A percentile compares a stretch with the other conserved stretches of the same genome.
These are phyloP conservation scores for Alternaria triticimaculans DNA, from an alignment of 2,329 filamentous ascomycete species.

Conservation along the genomic window DNA sequence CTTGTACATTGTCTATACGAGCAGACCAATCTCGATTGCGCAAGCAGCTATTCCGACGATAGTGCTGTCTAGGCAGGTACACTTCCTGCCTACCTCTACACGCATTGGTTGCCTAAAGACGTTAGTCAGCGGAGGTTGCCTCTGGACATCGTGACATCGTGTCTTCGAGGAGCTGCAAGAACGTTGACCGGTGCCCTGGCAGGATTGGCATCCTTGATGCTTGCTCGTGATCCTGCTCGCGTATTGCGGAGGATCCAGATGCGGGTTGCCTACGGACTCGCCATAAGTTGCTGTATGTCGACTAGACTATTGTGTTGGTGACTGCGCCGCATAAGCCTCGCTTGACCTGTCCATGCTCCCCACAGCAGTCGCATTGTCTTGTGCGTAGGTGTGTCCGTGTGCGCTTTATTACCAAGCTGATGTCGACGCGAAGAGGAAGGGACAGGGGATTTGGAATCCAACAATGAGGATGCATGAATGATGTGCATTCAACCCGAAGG, in stretches of 20 bases:
- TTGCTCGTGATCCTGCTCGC: not conserved
- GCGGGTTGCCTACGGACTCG: not conserved
- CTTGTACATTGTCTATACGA: not conserved
- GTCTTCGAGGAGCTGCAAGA: not conserved
- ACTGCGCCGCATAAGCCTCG: constrained; percentile 1
- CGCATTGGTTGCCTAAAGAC: not conserved
- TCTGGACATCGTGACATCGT: not conserved
- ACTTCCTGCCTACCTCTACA: not conserved
- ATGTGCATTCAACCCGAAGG: not conserved
- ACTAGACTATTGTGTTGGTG: not conserved
- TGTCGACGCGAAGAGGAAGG: not conserved
- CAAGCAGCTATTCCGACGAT: not conserved
- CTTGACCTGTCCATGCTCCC: not conserved
- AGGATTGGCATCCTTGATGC: not conserved
- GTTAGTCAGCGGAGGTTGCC: not conserved
- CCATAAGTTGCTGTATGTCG: not conserved
- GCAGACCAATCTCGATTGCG: not conserved
- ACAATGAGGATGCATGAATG: not conserved
- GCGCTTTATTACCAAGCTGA: not conserved
- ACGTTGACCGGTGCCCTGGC: not conserved
- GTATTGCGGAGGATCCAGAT: not conserved
- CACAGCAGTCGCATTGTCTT: not conserved
- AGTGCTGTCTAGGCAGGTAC: not conserved
- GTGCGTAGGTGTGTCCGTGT: not conserved
- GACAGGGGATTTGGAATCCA: not conserved